These are phyloP conservation scores for Mortierella antarctica DNA, from an alignment of 192 early-diverging fungal genomes.

Conservation along the genomic window DNA sequence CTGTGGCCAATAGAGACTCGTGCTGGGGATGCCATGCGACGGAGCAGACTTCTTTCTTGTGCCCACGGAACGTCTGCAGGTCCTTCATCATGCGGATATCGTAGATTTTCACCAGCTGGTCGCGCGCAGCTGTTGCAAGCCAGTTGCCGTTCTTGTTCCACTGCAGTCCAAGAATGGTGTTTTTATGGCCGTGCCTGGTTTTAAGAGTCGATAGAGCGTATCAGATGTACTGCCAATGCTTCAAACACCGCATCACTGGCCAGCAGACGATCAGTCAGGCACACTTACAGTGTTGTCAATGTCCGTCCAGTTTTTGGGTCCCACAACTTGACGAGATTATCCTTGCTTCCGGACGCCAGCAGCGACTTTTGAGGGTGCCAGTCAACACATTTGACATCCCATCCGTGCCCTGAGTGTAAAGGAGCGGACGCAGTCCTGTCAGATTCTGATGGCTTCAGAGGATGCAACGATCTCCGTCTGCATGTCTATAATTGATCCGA, in stretches of 20 bases:
- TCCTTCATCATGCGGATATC: slow-evolving; percentile 96
- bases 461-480: neutral
- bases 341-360: slow-evolving; percentile 94
- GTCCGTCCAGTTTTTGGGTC: slow-evolving; percentile 92
- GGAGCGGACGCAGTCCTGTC: neutral
- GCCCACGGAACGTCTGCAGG: slow-evolving; percentile 84
- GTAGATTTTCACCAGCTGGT: slow-evolving; percentile 92
- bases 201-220: neutral
- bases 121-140: slow-evolving; percentile 90
- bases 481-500: neutral
- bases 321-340: slow-evolving; percentile 97
- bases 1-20: slow-evolving; percentile 89
- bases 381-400: slow-evolving; percentile 97
- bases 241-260: no score
- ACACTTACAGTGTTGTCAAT: slow-evolving; percentile 82
- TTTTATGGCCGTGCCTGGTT: slow-evolving; percentile 89
- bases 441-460: no score
- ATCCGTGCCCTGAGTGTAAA: slow-evolving; percentile 79
- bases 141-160: slow-evolving; percentile 99
- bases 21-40: slow-evolving; percentile 97
- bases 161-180: slow-evolving; percentile 85
- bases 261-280: no score
- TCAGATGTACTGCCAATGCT: neutral
- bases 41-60: slow-evolving; percentile 90
- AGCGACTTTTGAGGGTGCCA: slow-evolving; percentile 97